Evolutionary conservation across 768 basidiomycete genomes (phyloP).

Genomic region (Trametes gibbosa): DNA sequence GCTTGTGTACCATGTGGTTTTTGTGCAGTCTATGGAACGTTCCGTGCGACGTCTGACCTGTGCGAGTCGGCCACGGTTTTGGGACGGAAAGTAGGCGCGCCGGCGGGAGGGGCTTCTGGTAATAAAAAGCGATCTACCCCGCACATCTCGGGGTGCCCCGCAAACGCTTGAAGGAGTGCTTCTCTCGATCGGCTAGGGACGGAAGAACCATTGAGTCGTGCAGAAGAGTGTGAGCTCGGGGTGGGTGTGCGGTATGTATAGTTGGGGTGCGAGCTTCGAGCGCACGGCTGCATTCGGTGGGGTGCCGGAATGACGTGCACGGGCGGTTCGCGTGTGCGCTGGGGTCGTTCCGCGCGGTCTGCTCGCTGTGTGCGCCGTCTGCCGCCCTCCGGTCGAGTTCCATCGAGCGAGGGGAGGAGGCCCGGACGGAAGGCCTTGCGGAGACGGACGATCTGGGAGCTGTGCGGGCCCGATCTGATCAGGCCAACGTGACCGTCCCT

Average conservation of each 20-base stretch:
- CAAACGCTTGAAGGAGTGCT: not conserved
- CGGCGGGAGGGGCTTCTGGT: not conserved
- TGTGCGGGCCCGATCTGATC: not conserved
- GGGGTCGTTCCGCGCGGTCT: not conserved
- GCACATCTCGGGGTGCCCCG: constrained; percentile 4
- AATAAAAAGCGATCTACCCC: not conserved
- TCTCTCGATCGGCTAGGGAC: constrained; percentile 1
- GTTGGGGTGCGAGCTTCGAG: not conserved
- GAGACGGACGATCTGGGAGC: not conserved
- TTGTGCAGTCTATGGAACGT: not conserved
- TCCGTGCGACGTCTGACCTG: not conserved
- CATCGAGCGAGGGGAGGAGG: not conserved
- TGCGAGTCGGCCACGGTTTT: not conserved
- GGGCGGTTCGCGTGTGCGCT: no score
- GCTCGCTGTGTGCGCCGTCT: not conserved
- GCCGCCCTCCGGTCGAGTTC: not conserved
- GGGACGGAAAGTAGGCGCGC: not conserved
- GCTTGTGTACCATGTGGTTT: not conserved
- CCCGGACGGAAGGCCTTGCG: constrained; percentile 3
- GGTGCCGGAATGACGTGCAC: constrained; percentile 6
- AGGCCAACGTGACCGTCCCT: constrained; percentile 4
- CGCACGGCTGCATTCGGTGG: not conserved
- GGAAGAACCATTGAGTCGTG: not conserved
- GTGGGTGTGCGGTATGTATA: not conserved
- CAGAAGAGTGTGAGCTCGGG: not conserved